Evolutionary conservation across 1,284 basidiomycete species (phyloP).

Genomic region (Ustilago crameri): DNA sequence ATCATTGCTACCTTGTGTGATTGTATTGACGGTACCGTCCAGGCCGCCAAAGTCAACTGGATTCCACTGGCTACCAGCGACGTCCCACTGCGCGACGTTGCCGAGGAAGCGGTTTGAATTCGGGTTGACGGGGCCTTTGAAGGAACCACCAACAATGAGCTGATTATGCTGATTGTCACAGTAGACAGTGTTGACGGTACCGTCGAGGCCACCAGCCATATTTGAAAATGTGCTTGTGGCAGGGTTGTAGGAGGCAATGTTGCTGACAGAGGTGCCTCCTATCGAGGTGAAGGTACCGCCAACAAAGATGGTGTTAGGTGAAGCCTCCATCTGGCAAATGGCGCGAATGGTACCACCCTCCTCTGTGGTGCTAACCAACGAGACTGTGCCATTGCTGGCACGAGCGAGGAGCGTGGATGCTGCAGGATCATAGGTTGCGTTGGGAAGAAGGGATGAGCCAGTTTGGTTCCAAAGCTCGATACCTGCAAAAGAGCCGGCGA

Average conservation of each 20-base stretch:
- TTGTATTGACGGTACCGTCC: slow-evolving; percentile 81
- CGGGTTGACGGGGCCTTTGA: slow-evolving; percentile 70
- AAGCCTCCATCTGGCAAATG: slow-evolving; percentile 61
- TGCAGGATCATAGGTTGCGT: slow-evolving; percentile 45
- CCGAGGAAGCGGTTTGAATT: slow-evolving; percentile 69
- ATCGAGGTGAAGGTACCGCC: slow-evolving; percentile 67
- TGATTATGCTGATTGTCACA: slow-evolving; percentile 80
- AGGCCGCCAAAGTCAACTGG: slow-evolving; percentile 84
- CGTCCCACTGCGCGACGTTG: slow-evolving; percentile 83
- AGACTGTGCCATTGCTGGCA: slow-evolving; percentile 58
- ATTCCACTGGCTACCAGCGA: slow-evolving; percentile 76
- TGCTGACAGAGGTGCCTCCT: slow-evolving; percentile 53
- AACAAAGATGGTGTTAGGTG: slow-evolving; percentile 59
- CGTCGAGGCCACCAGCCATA: slow-evolving; percentile 70
- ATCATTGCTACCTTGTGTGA: slow-evolving; percentile 78
- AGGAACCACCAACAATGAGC: slow-evolving; percentile 87
- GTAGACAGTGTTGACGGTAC: slow-evolving; percentile 79
- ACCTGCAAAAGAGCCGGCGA: slow-evolving; percentile 61
- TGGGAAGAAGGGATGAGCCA: slow-evolving; percentile 41
- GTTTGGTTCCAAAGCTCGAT: slow-evolving; percentile 57
- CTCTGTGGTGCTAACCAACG: slow-evolving; percentile 63
- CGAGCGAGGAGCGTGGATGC: slow-evolving; percentile 60
- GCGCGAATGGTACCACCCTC: slow-evolving; percentile 64
- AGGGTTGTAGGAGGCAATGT: slow-evolving; percentile 59
- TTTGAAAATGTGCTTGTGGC: slow-evolving; percentile 27